phyloP scores from a whole-genome alignment of 108 stramenopile species.

The Skeletonema menzelii region DNA sequence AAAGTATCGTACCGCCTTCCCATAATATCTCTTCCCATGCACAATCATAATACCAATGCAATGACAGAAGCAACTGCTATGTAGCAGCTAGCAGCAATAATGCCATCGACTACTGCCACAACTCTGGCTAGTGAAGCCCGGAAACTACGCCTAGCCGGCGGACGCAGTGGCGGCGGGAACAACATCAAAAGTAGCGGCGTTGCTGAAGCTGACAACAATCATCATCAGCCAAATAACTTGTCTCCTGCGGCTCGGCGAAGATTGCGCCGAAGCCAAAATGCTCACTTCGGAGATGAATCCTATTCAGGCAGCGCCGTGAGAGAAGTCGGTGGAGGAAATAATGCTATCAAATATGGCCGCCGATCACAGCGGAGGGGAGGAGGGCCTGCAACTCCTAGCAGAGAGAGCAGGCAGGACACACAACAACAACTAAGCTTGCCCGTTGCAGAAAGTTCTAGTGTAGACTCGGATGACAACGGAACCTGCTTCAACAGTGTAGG shows the following conservation, averaged over 20 bases:
- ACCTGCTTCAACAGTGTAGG: slow-evolving; percentile 47
- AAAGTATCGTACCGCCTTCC: no score
- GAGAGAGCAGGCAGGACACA: slow-evolving; percentile 1
- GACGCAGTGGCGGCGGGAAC: not conserved
- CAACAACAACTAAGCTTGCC: slow-evolving; percentile 10
- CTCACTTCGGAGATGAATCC: not conserved
- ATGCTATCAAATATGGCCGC: not conserved
- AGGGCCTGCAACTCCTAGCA: not conserved
- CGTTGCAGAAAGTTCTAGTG: slow-evolving; percentile 11
- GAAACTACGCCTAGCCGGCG: slow-evolving; percentile 25
- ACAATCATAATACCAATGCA: no score
- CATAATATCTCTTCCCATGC: no score
- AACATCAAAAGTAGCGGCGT: not conserved
- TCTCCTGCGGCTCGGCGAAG: slow-evolving; percentile 5
- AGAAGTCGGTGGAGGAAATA: not conserved
- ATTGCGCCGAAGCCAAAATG: not conserved
- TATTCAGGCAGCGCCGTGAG: not conserved
- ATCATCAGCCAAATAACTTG: not conserved
- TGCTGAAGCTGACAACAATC: not conserved
- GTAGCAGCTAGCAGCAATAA: not conserved
- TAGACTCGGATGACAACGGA: slow-evolving; percentile 39
- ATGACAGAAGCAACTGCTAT: not conserved
- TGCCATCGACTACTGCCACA: slow-evolving; percentile 30
- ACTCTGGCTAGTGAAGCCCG: slow-evolving; percentile 31
- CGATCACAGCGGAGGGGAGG: not conserved